Evolutionary conservation across 495 filamentous ascomycete species (phyloP).

Genomic region (Aspergillus campestris): DNA sequence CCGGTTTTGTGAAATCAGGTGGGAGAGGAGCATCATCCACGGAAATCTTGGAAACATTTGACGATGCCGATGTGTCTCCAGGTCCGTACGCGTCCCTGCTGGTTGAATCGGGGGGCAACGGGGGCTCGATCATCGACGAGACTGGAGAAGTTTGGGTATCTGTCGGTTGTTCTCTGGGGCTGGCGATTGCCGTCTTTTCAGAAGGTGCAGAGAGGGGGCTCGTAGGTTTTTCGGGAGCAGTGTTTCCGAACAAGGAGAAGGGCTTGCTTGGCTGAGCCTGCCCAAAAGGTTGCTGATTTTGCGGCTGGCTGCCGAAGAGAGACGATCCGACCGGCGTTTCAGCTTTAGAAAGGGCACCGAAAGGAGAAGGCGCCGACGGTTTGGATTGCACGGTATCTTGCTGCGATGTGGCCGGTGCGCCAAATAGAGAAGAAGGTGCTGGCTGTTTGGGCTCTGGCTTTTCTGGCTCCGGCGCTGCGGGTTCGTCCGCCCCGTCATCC

Average conservation of each 20-base stretch:
- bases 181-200: constrained; percentile 26
- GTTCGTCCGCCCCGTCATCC: constrained; percentile 32
- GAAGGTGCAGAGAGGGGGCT: constrained; percentile 29
- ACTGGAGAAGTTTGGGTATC: constrained; percentile 17
- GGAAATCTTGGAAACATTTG: constrained; percentile 44
- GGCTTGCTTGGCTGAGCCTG: constrained; percentile 24
- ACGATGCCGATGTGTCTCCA: constrained; percentile 62
- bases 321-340: constrained; percentile 17
- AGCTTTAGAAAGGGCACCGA: constrained; percentile 9
- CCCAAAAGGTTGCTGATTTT: constrained; percentile 22
- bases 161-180: constrained; percentile 10
- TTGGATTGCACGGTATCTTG: background rate
- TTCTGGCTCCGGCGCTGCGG: constrained; percentile 8
- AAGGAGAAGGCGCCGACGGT: background rate
- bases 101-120: constrained; percentile 69
- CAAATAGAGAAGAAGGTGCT: constrained; percentile 39
- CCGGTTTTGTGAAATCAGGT: constrained; percentile 41
- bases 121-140: constrained; percentile 35
- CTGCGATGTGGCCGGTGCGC: constrained; percentile 17
- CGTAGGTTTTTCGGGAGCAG: constrained; percentile 14
- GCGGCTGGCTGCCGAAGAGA: constrained; percentile 28
- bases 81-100: constrained; percentile 57
- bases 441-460: constrained; percentile 23
- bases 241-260: constrained; percentile 30
- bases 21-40: constrained; percentile 51